These are phyloP conservation scores for Chamaenerion angustifolium DNA, from an alignment of 345 rosid species.

Conservation along the genomic window DNA sequence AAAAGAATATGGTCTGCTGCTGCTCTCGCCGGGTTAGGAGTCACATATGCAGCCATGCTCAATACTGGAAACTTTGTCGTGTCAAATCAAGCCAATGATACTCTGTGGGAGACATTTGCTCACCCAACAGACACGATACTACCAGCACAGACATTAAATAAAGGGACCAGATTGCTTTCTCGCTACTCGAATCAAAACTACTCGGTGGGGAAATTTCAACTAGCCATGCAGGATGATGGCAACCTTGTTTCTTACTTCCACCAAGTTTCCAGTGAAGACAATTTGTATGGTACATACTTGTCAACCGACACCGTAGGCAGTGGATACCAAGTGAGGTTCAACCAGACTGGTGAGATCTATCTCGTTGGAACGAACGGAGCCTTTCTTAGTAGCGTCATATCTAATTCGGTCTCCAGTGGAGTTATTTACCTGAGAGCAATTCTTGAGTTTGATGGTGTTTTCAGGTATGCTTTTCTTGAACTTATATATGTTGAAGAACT, in stretches of 20 bases:
- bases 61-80: constrained; percentile 42
- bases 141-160: constrained; percentile 26
- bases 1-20: constrained; percentile 16
- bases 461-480: constrained; percentile 14
- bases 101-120: constrained; percentile 35
- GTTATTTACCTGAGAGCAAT: constrained; percentile 29
- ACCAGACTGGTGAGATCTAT: constrained; percentile 31
- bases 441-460: constrained; percentile 44
- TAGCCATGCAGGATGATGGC: constrained; percentile 20
- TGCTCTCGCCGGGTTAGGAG: constrained; percentile 4
- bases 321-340: constrained; percentile 23
- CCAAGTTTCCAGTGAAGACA: constrained; percentile 8
- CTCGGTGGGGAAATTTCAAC: constrained; percentile 23
- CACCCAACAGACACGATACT: constrained; percentile 43
- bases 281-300: constrained; percentile 16
- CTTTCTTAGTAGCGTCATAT: neutral
- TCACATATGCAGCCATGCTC: constrained; percentile 30
- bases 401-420: neutral
- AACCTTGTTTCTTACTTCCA: constrained; percentile 18
- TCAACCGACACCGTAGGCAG: neutral
- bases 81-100: neutral
- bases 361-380: constrained; percentile 17
- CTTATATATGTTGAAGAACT: no score
- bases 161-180: constrained; percentile 10
- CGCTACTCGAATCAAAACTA: constrained; percentile 16